Evolutionary conservation across 2,329 filamentous ascomycete genomes (phyloP), one percentile per base, ranked within the genome.

Genomic region (Proliferodiscus dingleyae): DNA sequence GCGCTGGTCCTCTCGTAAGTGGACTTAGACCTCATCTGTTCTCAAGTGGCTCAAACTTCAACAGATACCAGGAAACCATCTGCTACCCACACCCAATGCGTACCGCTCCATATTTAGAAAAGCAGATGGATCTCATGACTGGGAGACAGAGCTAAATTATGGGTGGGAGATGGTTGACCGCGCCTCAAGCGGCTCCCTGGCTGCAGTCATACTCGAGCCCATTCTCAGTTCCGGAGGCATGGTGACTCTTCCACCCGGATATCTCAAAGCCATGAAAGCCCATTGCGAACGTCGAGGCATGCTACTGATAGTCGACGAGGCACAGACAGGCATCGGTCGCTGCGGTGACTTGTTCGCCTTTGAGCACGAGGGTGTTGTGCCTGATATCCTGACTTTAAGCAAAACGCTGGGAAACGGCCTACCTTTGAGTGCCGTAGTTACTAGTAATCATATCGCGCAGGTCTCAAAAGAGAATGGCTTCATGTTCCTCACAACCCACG

Each of bases 371-470:
- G 72, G 62, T 22, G 66, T 77, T 15, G 66, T 77, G n/a, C 70
- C 77, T 6, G 68, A 85, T 54, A 80, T 85, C 28, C 62, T 83
- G 5, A 75, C 74, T 0, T 64, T 83, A 5, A 77, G 73, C 51
- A 83, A 83, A 61, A 82, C 78, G 0, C 66, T 82, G 0, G 79
- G 78, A 0, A 78, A 77, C 54, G 78, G 80, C 0, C 63, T 83
- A 0, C 78, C 80, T 1, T 65, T 83, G 3, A 73, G 71, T 39
- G 73, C 79, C 0, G 76, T 83, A 1, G 66, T 77, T 2, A 81
- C 79, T 0, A 77, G 71, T 34, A 66, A 69, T 4, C 66, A 71
- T 24, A 78, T 83, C 37, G 77, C 73, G 33, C 60, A 63, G 3
- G 67, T 68, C 2, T 74, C 71, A 24, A 61, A 63, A 9, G 70